Evolutionary conservation across 2,329 filamentous ascomycete genomes (phyloP).

Genomic region (Cladosporium cucumerinum): DNA sequence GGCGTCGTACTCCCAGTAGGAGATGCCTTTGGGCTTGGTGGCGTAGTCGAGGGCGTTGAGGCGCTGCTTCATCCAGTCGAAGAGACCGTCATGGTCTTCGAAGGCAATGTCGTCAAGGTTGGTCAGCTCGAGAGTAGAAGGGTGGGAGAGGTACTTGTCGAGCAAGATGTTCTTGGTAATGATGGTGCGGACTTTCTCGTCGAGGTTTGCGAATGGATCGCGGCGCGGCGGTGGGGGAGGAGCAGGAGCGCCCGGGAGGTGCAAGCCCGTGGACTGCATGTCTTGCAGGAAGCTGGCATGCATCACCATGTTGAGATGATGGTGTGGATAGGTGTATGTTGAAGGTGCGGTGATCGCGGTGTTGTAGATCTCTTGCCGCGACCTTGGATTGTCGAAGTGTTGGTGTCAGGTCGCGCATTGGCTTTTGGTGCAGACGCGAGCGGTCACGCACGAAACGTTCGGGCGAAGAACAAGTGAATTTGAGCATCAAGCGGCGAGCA

Average conservation of each 20-base stretch:
- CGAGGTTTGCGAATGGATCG: not conserved
- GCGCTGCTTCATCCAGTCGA: not conserved
- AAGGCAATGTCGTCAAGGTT: not conserved
- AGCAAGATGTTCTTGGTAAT: not conserved
- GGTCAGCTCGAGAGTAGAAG: not conserved
- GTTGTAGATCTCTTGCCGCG: not conserved
- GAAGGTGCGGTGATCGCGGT: not conserved
- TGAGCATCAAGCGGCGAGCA: not conserved
- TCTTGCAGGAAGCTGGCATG: not conserved
- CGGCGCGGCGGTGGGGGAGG: not conserved
- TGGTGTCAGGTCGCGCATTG: not conserved
- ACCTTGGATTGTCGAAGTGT: too few relatives aligned
- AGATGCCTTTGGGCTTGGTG: not conserved
- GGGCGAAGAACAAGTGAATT: not conserved
- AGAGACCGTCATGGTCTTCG: not conserved
- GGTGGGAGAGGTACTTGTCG: not conserved
- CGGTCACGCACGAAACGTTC: not conserved
- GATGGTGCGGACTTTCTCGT: not conserved
- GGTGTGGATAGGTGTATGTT: not conserved
- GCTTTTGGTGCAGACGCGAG: not conserved
- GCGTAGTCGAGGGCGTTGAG: not conserved
- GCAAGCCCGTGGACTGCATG: not conserved
- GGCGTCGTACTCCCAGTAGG: too few relatives aligned
- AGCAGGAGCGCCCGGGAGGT: not conserved
- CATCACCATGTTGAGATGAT: not conserved